These are phyloP conservation scores for Prunus mongolica DNA, from an alignment of 306 rosid genomes.

Conservation along the genomic window DNA sequence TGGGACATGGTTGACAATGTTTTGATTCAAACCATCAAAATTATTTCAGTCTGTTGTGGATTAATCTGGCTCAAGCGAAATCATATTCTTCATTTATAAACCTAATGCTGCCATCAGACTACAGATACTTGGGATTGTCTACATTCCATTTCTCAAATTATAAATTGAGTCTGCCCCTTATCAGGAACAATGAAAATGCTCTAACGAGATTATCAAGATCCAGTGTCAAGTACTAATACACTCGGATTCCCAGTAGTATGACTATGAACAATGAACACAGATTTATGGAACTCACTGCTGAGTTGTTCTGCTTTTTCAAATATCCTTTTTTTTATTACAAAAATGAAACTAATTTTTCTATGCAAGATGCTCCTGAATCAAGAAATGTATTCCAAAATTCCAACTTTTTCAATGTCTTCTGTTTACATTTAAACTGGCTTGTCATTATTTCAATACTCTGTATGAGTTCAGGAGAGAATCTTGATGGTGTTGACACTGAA, in stretches of 20 bases:
- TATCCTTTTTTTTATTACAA: background rate
- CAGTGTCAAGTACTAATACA: no score
- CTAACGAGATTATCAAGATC: no score
- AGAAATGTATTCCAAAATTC: background rate
- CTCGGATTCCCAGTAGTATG: no score
- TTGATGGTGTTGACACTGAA: slow-evolving; percentile 80
- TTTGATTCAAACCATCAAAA: background rate
- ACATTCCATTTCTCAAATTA: no score
- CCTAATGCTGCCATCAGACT: background rate
- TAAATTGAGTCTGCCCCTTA: no score
- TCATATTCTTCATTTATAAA: background rate
- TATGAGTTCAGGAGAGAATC: slow-evolving; percentile 58
- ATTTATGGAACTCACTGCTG: background rate
- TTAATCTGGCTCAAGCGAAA: background rate
- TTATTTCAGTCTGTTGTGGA: background rate
- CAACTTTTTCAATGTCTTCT: background rate
- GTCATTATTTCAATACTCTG: slow-evolving; percentile 13
- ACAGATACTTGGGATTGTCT: no score
- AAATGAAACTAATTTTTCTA: background rate
- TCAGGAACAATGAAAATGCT: no score
- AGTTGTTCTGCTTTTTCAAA: background rate
- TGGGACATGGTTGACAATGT: background rate
- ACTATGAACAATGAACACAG: background rate
- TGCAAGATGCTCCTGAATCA: background rate
- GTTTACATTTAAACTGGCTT: background rate